Percentiles rank a stretch among this genome's conserved stretches.
Evolutionary conservation across 805 yeast genomes (phyloP).

Genomic region (Yarrowia sp.): DNA sequence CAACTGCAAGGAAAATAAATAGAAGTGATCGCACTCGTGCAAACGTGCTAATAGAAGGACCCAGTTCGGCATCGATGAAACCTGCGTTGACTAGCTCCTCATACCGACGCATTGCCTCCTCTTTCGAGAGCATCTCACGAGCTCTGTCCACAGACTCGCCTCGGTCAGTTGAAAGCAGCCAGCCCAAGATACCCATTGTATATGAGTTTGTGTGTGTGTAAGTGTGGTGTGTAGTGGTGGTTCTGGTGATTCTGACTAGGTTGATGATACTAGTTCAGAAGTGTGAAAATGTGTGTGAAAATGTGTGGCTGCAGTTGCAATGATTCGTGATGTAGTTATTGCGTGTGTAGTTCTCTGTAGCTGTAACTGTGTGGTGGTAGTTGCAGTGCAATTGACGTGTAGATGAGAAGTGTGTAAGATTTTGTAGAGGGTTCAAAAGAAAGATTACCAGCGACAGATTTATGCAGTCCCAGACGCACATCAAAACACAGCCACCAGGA

Average conservation of each 20-base stretch:
- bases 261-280: not conserved
- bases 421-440: not conserved
- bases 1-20: conserved; percentile 5
- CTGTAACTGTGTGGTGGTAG: not conserved
- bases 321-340: no score
- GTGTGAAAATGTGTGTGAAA: not conserved
- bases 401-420: not conserved
- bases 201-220: not conserved
- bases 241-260: not conserved
- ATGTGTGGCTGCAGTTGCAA: not conserved
- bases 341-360: not conserved
- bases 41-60: conserved; percentile 1
- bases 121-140: conserved; percentile 6
- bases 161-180: conserved; percentile 14
- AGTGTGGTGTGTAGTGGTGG: not conserved
- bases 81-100: conserved; percentile 23
- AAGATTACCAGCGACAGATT: not conserved
- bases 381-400: not conserved
- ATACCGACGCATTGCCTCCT: conserved; percentile 14
- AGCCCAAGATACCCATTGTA: not conserved
- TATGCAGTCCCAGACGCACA: conserved; percentile 1
- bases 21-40: conserved; percentile 14
- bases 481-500: conserved; percentile 8
- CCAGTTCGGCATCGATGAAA: not conserved
- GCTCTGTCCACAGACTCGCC: not conserved